Base-by-base conservation (phyloP, 352 stramenopile genomes). In the Phytophthora citricola region DNA sequence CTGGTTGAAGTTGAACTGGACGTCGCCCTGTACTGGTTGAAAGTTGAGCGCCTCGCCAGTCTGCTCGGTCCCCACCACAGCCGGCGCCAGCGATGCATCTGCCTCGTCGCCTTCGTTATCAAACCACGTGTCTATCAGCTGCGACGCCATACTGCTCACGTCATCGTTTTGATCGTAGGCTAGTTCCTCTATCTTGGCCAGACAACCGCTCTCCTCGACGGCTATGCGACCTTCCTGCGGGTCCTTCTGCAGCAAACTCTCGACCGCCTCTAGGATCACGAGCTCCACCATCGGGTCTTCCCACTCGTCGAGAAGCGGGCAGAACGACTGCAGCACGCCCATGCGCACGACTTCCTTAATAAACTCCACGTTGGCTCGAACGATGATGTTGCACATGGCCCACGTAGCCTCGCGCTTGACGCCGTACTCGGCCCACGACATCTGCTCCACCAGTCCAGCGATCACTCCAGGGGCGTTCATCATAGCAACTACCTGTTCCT, bases 321-420 rank as follows among this genome's bases (percentile, higher is more conserved):
- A 79, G 47, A 93, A 92, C 5, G 77, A 89, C 62, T 80, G 73
- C n/a, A 95, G 63, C 40, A 93, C 87, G 31, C 80, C 83, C 77
- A 94, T 82, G 4, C 73, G 71, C 14, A 94, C 75, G 53, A 93
- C 81, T 58, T 94, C 77, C 17, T 64, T 62, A 17, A 93, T 62
- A 61, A 89, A 89, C 22, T 83, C 74, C 26, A 71, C 44, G 46
- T 73, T 86, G 22, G 83, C 82, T 39, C 86, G 80, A 15, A 94
- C 85, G 51, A 94, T 92, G 29, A 95, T 82, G 60, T 93, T 95
- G 75, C 87, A 95, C 61, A 94, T 87, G 15, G 87, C 87, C 87
- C 87, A 95, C 39, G 85, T 93, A 12, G 87, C 87, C 63, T 95
- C 87, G 12, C 85, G 85, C 73, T 92, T 90, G 11, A 95, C 87